phyloP scores from a whole-genome alignment of 805 yeast species.

The Lipomyces mesembrius region DNA sequence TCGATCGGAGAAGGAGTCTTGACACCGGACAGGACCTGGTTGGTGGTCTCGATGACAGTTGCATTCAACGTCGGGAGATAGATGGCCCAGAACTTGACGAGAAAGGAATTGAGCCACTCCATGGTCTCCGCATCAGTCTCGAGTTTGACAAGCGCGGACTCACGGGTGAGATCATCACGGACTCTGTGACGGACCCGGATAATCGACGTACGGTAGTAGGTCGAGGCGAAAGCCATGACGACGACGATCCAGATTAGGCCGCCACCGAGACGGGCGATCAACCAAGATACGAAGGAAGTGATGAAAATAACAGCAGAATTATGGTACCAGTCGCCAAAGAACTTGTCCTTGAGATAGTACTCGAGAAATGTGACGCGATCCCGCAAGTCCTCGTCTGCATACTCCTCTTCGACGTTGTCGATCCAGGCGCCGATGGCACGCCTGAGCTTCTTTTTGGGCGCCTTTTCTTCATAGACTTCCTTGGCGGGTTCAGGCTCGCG shows the following conservation, averaged over 20 bases:
- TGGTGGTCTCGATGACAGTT: conserved; percentile 82
- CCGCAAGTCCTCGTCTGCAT: conserved; percentile 31
- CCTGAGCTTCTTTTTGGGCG: conserved; percentile 7
- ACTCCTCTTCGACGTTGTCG: conserved; percentile 20
- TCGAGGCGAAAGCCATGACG: conserved; percentile 61
- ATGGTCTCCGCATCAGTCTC: conserved; percentile 90
- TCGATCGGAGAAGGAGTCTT: conserved; percentile 81
- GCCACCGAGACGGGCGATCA: conserved; percentile 75
- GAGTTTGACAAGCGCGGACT: conserved; percentile 74
- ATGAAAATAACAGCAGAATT: conserved; percentile 70
- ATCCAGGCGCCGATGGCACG: conserved; percentile 24
- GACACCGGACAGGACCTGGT: conserved; percentile 77
- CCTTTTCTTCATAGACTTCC: neutral
- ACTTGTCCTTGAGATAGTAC: conserved; percentile 69
- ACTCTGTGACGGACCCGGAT: conserved; percentile 75
- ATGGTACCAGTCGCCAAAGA: conserved; percentile 97
- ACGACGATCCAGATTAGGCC: conserved; percentile 82
- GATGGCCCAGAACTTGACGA: conserved; percentile 90
- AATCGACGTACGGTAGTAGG: conserved; percentile 81
- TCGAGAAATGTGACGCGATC: conserved; percentile 72
- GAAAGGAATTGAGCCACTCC: conserved; percentile 91
- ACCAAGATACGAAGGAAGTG: conserved; percentile 75
- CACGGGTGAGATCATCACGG: conserved; percentile 84
- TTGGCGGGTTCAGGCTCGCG: conserved; percentile 20
- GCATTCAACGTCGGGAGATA: conserved; percentile 89